These are phyloP conservation scores for Achaetomiella virescens DNA, from an alignment of 495 filamentous ascomycete genomes.

Conservation along the genomic window DNA sequence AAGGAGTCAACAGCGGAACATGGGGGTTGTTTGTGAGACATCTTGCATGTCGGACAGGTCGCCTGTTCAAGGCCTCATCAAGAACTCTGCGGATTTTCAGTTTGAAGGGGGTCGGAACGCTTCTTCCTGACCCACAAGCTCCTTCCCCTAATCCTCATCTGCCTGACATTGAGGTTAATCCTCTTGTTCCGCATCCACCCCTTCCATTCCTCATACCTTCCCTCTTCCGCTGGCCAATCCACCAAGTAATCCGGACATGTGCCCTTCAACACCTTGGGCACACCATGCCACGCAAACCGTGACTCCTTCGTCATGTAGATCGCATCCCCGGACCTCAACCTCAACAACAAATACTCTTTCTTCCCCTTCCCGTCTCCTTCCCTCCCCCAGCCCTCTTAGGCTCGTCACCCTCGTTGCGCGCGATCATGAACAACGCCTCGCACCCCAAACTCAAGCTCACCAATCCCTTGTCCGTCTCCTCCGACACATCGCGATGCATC, in stretches of 20 bases:
- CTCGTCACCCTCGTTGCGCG: constrained; percentile 38
- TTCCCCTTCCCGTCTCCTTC: constrained; percentile 2
- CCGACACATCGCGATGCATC: constrained; percentile 85
- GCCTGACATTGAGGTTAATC: constrained; percentile 85
- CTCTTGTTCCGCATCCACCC: constrained; percentile 82
- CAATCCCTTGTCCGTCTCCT: constrained; percentile 64
- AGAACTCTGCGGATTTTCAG: no score
- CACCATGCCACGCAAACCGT: constrained; percentile 89
- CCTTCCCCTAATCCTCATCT: constrained; percentile 59
- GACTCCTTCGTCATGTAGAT: constrained; percentile 75
- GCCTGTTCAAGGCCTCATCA: no score
- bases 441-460: constrained; percentile 85
- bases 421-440: constrained; percentile 73
- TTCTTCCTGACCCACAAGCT: neutral
- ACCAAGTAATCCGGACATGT: constrained; percentile 72
- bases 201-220: constrained; percentile 57
- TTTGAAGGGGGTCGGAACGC: no score
- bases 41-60: no score
- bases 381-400: constrained; percentile 8
- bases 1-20: no score
- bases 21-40: no score
- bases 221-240: constrained; percentile 63
- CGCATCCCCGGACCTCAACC: constrained; percentile 72
- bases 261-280: constrained; percentile 68
- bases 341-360: constrained; percentile 51